A percentile compares a stretch with the other conserved stretches of the same genome.
Evolutionary conservation across 1,139 yeast species (phyloP).

Genomic region (Suhomyces bolitotheri): DNA sequence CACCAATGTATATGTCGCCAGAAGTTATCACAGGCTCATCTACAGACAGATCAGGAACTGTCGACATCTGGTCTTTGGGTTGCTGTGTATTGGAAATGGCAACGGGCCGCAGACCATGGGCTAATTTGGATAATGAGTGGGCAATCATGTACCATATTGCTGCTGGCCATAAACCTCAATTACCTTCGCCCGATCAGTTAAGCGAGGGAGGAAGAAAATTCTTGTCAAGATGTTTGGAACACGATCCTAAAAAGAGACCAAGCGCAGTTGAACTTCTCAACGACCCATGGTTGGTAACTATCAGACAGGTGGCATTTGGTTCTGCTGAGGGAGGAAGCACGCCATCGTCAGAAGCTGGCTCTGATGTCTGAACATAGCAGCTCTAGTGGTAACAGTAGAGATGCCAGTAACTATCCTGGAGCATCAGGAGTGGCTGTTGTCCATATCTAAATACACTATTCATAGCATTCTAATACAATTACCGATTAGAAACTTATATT

Average conservation of each 20-base stretch:
- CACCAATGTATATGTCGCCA: slow-evolving; percentile 99
- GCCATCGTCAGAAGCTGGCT: slow-evolving; percentile 38
- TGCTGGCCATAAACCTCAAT: slow-evolving; percentile 86
- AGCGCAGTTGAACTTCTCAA: slow-evolving; percentile 80
- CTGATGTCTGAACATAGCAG: slow-evolving; percentile 16
- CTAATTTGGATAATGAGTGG: slow-evolving; percentile 94
- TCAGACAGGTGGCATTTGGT: slow-evolving; percentile 69
- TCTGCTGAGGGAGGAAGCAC: slow-evolving; percentile 38
- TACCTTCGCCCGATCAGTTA: slow-evolving; percentile 78
- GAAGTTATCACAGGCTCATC: slow-evolving; percentile 85
- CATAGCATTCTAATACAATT: slow-evolving; percentile 1
- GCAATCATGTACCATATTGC: slow-evolving; percentile 98
- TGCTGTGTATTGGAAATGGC: slow-evolving; percentile 84
- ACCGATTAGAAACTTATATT: not conserved
- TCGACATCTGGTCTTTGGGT: slow-evolving; percentile 84
- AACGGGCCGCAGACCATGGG: slow-evolving; percentile 84
- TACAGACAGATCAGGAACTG: slow-evolving; percentile 67
- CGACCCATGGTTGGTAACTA: slow-evolving; percentile 88
- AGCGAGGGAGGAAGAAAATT: slow-evolving; percentile 73
- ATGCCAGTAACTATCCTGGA: too few relatives aligned
- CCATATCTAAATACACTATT: not conserved
- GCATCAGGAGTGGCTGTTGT: not conserved
- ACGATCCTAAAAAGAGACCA: slow-evolving; percentile 75
- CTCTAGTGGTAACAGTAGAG: too few relatives aligned
- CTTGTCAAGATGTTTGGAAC: slow-evolving; percentile 73